Percentiles rank a stretch among this genome's conserved stretches.
These are phyloP conservation scores for Skeletonema costatum DNA, from an alignment of 108 stramenopile species.

Conservation along the genomic window DNA sequence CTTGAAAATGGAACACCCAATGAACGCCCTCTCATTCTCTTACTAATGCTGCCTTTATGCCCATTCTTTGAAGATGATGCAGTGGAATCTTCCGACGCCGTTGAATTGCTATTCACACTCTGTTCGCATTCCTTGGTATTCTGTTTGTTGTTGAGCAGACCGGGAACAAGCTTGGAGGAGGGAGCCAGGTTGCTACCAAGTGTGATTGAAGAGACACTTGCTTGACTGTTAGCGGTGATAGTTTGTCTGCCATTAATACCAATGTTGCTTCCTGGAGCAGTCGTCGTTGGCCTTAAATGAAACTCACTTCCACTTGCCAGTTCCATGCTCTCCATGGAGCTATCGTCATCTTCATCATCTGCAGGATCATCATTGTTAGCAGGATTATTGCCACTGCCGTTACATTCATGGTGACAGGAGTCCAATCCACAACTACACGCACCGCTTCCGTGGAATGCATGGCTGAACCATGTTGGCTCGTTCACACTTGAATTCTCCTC, in stretches of 20 bases:
- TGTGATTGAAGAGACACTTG: background rate
- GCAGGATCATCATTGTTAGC: background rate
- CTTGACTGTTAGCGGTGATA: background rate
- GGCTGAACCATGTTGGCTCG: background rate
- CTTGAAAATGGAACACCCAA: background rate
- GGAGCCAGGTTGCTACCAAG: background rate
- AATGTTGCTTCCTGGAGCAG: background rate
- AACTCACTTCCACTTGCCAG: constrained; percentile 1
- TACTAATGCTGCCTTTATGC: background rate
- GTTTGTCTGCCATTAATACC: background rate
- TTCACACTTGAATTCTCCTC: background rate
- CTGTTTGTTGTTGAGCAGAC: background rate
- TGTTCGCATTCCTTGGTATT: background rate
- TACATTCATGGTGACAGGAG: no score
- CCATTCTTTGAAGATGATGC: background rate
- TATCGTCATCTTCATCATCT: background rate
- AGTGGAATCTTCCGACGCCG: background rate
- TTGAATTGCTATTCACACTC: background rate
- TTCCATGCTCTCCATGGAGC: constrained; percentile 2
- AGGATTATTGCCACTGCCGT: background rate
- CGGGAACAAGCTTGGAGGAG: background rate
- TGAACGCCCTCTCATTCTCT: background rate
- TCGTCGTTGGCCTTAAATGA: background rate
- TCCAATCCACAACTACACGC: background rate
- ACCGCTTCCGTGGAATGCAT: background rate